Base-by-base conservation (phyloP, 176 grass and related monocot genomes). In the Tillandsia leiboldiana region DNA sequence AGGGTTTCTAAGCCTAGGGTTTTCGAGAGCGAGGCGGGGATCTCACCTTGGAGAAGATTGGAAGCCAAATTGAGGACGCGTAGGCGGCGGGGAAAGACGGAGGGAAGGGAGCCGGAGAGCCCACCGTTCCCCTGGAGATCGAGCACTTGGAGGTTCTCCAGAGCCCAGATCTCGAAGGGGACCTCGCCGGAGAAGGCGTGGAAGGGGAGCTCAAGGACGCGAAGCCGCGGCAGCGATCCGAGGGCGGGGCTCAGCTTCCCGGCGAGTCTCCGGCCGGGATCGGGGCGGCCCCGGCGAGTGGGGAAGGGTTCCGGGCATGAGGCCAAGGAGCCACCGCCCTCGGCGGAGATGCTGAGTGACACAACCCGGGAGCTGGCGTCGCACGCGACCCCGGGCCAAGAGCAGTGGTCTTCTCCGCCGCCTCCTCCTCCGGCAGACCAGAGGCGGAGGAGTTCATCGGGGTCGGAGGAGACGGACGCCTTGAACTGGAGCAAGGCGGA, bases 311-410 rank as follows among this genome's bases (percentile, higher is more conserved):
- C 12, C 12, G 50, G 51, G 26, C 47, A 65, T 33, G 48, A 74
- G 47, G 57, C 33, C 1, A 14, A 70, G 3, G 26, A 11, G 15
- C 49, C 63, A 1, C 50, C 73, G 2, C 50, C 73, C 23, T 54
- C 17, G 24, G 49, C 51, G 49, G 89, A 81, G 58, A 97, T 9
- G 68, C 80, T 78, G 73, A 97, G 84, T 13, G 77, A 75, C 8
- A 80, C 76, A 3, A 97, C 86, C 69, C 83, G 70, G 11, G 86
- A 85, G 20, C 49, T 24, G 2, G 49, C 63, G 61, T 77, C 77
- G 78, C 93, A 97, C 17, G 74, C 76, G 15, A 97, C 74, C 53
- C 94, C 94, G 1, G 77, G 51, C 94, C 94, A 97, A 58, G 20
- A 29, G 79, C 94, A 97, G 83, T 87, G 77, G 70, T 85, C 74